Conservation (phyloP, 129 eudicot genomes). For the Rutidosis leptorrhynchoides region DNA sequence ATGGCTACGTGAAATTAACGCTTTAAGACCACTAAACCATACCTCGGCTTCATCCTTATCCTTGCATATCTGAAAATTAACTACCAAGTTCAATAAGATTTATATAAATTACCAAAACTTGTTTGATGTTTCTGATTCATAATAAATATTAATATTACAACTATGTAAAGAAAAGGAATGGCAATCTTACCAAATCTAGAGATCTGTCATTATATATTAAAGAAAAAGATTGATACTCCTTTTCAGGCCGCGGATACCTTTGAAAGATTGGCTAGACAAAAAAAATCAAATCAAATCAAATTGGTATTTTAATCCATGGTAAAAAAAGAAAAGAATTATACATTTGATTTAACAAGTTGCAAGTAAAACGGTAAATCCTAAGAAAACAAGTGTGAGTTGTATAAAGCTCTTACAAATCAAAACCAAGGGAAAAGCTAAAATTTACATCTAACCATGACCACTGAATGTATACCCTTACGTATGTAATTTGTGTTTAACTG, state of each 20-base stretch:
- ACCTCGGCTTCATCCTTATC: constrained; percentile 99
- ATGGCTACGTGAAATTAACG: constrained; percentile 78
- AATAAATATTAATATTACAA: constrained; percentile 2
- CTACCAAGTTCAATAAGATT: constrained; percentile 14
- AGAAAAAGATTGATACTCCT: constrained; percentile 98
- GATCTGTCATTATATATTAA: constrained; percentile 88
- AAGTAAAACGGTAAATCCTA: constrained; percentile 11
- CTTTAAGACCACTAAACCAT: constrained; percentile 99
- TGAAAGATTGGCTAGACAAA: constrained; percentile 85
- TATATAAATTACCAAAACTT: constrained; percentile 6
- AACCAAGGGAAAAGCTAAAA: too few relatives aligned
- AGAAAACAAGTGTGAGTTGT: not conserved
- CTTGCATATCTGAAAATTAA: constrained; percentile 67
- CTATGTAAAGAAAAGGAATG: constrained; percentile 3
- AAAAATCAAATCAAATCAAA: constrained; percentile 22
- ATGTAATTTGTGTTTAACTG: not conserved
- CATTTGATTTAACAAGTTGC: not conserved
- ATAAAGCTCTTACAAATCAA: not conserved
- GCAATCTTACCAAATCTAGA: constrained; percentile 82
- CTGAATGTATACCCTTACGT: not conserved
- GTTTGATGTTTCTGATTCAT: not conserved
- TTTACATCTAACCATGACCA: not conserved
- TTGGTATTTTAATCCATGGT: constrained; percentile 18
- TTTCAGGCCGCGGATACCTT: constrained; percentile 94
- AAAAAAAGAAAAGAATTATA: not conserved